Percentiles rank a stretch among this genome's conserved stretches.
Evolutionary conservation across 2,329 filamentous ascomycete species (phyloP).

Genomic region (Apiospora malaysiana): DNA sequence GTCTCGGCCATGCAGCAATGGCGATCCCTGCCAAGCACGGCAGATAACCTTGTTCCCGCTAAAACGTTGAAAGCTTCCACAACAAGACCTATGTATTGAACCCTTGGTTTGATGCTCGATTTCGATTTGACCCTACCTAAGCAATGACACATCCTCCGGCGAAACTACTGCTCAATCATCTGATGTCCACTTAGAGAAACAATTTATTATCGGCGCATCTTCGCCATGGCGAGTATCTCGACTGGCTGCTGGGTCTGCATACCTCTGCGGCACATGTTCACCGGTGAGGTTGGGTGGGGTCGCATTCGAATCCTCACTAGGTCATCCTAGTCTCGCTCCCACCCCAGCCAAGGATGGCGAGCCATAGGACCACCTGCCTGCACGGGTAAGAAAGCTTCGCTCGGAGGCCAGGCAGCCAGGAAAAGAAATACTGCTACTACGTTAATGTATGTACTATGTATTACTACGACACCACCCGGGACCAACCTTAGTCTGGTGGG

Average conservation of each 20-base stretch:
- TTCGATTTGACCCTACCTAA: not conserved
- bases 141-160: too few relatives aligned
- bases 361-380: not conserved
- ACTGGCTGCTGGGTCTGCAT: not conserved
- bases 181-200: too few relatives aligned
- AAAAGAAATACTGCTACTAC: not conserved
- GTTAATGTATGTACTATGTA: not conserved
- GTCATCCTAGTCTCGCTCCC: not conserved
- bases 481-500: constrained; percentile 10
- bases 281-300: not conserved
- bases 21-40: not conserved
- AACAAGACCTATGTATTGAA: too few relatives aligned
- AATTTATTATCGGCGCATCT: too few relatives aligned
- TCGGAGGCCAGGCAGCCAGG: not conserved
- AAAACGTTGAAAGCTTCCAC: not conserved
- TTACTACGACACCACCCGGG: not conserved
- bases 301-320: not conserved
- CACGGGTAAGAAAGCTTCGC: not conserved
- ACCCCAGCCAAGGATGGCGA: not conserved
- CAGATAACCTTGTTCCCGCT: not conserved
- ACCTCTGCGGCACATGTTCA: not conserved
- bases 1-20: not conserved
- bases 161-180: too few relatives aligned
- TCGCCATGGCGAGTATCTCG: not conserved
- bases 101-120: too few relatives aligned